Base-by-base conservation (phyloP, 306 rosid genomes). In the Rubus idaeus region DNA sequence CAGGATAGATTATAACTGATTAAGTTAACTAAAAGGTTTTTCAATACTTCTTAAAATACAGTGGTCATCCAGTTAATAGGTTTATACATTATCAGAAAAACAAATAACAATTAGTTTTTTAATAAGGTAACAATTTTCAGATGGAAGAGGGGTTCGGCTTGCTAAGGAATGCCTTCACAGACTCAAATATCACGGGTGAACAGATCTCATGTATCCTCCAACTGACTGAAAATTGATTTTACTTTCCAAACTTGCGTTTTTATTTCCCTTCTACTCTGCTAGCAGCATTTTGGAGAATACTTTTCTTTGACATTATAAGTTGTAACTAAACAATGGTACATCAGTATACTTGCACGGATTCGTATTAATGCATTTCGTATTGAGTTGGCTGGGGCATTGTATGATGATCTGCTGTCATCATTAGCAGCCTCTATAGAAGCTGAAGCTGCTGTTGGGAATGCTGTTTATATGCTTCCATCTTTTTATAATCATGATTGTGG, bases 401-500 rank as follows among this genome's bases (percentile, higher is more conserved):
- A 87, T 56, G 95, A 85, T 80, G 97, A 94, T 88, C 97, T 91
- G 79, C 87, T 90, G 71, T 71, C 90, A 50, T 85, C 86, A 12
- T 93, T 90, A 3, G 89, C 86, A 47, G 97, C 97, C 76, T 85
- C 88, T 47, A 87, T 92, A 60, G 96, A 89, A 83, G 86, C 91
- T 14, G 98, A 92, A 84, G 91, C 87, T 74, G 90, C 91, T 78
- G 90, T 89, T 35, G 98, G 98, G 53, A 83, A 86, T 88, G 96
- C 96, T 66, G 91, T 94, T 67, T 94, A 92, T 76, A 88, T 94
- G 79, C 96, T 94, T 71, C 93, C 96, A 23, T 92, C 97, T 11
- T 90, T 94, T 87, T 94, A 94, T 77, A 94, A 94, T 85, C 98
- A 92, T 79, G 96, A 94, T 47, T 94, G 97, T 78, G 97, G 98